phyloP scores from a whole-genome alignment of 2,329 filamentous ascomycete genomes.

The Aaosphaeria arxii region DNA sequence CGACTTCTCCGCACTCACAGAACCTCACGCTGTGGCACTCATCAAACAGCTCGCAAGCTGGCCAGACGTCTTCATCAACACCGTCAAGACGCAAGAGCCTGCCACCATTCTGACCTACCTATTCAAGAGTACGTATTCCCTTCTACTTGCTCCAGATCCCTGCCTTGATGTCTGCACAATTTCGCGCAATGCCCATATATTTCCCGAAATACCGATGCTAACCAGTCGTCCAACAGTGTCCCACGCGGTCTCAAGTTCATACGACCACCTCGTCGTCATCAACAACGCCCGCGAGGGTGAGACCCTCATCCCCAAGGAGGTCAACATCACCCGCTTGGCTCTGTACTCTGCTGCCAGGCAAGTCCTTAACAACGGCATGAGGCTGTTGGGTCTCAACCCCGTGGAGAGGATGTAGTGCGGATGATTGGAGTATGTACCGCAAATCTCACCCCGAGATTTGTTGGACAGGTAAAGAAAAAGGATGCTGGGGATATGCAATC shows the following conservation, averaged over 20 bases:
- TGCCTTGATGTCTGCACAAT: no score
- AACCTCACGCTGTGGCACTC: slow-evolving; percentile 70
- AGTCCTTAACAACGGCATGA: slow-evolving; percentile 81
- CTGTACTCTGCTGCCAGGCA: slow-evolving; percentile 74
- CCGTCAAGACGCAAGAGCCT: slow-evolving; percentile 77
- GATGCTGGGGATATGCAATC: no score
- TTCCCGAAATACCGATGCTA: no score
- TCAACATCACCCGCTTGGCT: slow-evolving; percentile 61
- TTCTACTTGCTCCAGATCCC: no score
- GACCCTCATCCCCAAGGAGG: slow-evolving; percentile 10
- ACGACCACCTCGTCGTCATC: slow-evolving; percentile 79
- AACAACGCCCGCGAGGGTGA: slow-evolving; percentile 72
- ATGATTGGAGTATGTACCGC: neutral
- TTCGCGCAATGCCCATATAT: no score
- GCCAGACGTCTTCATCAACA: slow-evolving; percentile 81
- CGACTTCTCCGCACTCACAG: slow-evolving; percentile 66
- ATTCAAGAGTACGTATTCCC: slow-evolving; percentile 67
- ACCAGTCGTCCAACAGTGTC: slow-evolving; percentile 23
- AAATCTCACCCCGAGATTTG: no score
- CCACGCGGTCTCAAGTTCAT: slow-evolving; percentile 74
- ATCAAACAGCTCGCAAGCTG: slow-evolving; percentile 77
- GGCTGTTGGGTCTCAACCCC: slow-evolving; percentile 71
- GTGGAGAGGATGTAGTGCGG: slow-evolving; percentile 55
- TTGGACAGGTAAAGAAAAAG: no score
- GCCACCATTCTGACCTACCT: slow-evolving; percentile 66